phyloP scores from a whole-genome alignment of 148 eudicot genomes.

The Rhododendron henanense region DNA sequence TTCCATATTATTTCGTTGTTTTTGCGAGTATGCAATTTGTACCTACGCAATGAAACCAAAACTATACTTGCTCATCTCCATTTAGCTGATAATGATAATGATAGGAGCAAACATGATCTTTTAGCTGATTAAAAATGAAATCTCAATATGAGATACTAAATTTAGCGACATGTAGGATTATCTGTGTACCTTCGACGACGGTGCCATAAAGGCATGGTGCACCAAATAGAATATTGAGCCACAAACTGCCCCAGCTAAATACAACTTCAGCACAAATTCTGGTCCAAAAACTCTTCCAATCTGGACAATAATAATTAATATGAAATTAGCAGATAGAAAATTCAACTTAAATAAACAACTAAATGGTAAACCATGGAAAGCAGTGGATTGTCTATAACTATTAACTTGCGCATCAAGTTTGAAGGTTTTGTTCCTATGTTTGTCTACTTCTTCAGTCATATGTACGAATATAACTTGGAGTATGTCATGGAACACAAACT shows the following conservation, averaged over 20 bases:
- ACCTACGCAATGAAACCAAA: neutral
- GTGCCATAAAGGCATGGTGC: slow-evolving; percentile 52
- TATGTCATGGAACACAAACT: neutral
- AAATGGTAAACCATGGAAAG: neutral
- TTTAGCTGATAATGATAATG: neutral
- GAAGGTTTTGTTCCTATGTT: neutral
- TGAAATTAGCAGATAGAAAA: slow-evolving; percentile 9
- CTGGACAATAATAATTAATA: slow-evolving; percentile 32
- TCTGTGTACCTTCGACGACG: slow-evolving; percentile 44
- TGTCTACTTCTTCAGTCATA: neutral
- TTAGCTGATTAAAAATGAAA: neutral
- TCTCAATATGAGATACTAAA: neutral
- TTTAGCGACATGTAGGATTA: neutral
- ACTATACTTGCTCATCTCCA: neutral
- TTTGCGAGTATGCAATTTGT: neutral
- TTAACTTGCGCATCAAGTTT: neutral
- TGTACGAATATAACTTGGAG: neutral
- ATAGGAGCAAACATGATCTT: neutral
- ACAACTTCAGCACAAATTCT: slow-evolving; percentile 63
- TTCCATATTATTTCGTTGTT: neutral
- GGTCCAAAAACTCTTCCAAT: slow-evolving; percentile 68
- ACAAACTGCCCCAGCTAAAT: slow-evolving; percentile 70
- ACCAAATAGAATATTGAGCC: slow-evolving; percentile 80
- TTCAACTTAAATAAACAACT: neutral
- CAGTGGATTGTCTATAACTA: neutral